Evolutionary conservation across 2,329 filamentous ascomycete genomes (phyloP), one percentile per base, ranked within the genome.

Genomic region (Fusarium sp.): DNA sequence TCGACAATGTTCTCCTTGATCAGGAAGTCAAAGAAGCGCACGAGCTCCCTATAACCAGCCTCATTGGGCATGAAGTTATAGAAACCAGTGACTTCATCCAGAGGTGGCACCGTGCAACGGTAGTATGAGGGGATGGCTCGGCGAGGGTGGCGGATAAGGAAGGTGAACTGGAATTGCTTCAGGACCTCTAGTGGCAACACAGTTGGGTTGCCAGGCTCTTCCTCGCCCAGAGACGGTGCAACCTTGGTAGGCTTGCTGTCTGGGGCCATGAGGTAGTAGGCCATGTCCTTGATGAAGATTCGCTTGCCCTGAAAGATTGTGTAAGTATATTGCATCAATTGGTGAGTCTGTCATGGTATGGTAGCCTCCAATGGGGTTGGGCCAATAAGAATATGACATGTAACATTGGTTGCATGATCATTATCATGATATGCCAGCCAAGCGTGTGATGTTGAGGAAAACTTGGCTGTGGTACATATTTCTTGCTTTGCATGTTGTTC

Each of bases 251-350:
- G 84, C 74, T 91, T 87, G 46, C 86, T 85, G 68, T 92, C 84
- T 6, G 93, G 93, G 8, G 94, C 92, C 69, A 97, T 85, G 70
- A 98, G 85, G 80, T 98, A 98, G 81, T 98, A 92, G 57, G 92
- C 91, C 83, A 98, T 99, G 80, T 98, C 96, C 81, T 99, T 99
- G 87, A 99, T 96, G 83, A 98, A 98, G 74, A 97, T 84, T 73
- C 95, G 92, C 84, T 97, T 97, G 75, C 90, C 92, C 92, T 97
- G 20, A 8, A 21, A 3, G 73, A 54, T 66, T 56, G 66, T 72
- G 76, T 77, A 48, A 78, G 74, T 74, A 39, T 46, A 20, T 44
- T 57, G 33, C 28, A 50, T 57, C 38, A 23, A 35, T 33, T 16
- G 23, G 28, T 6, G 20, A 20, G 33, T 37, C 26, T 53, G n/a